Base-by-base conservation (phyloP, 2,329 filamentous ascomycete species). In the Cladosporium sp. region DNA sequence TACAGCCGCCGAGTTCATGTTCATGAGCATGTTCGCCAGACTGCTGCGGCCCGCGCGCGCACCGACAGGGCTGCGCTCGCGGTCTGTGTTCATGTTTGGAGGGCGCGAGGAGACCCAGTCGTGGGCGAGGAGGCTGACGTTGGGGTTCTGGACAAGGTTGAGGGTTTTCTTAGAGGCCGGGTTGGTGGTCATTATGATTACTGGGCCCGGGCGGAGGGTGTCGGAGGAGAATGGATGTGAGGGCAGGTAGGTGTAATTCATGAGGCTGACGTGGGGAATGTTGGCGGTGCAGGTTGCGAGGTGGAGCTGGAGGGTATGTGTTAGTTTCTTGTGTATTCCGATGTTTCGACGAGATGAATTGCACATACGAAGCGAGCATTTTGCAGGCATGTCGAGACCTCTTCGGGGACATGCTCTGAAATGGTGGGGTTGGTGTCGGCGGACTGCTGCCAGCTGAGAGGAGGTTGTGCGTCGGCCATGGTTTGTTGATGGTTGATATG, bases 221-320 rank as follows among this genome's bases (percentile, higher is more conserved):
- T 50, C 40, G 52, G 58, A 53, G 40, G 46, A 64, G 67, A 72
- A 74, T 3, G 74, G 69, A 65, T 73, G 71, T 26, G 71, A 69
- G 46, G 93, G 90, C 26, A 99, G 90, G 80, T 97, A 98, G 75
- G 95, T 98, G 83, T 98, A 98, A 83, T 96, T 97, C 95, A 99
- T 99, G 70, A 99, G 88, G 44, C 93, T 96, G 70, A 98, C 92
- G 78, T 98, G 92, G 11, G 95, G 95, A 69, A 88, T 84, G 74
- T 95, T 90, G 71, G 90, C 85, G 72, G 88, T 88, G 78, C 91
- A 96, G 65, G 95, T 99, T 72, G 95, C 93, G 62, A 99, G 90
- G 79, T 99, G 95, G 71, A 99, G 92, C 93, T 97, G 67, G 56
- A 18, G 8, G n/a, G 8, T 2, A 2, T 12, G 40, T 23, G 18